Evolutionary conservation across 1,284 basidiomycete genomes (phyloP).

Genomic region (Apiotrichum sp.): DNA sequence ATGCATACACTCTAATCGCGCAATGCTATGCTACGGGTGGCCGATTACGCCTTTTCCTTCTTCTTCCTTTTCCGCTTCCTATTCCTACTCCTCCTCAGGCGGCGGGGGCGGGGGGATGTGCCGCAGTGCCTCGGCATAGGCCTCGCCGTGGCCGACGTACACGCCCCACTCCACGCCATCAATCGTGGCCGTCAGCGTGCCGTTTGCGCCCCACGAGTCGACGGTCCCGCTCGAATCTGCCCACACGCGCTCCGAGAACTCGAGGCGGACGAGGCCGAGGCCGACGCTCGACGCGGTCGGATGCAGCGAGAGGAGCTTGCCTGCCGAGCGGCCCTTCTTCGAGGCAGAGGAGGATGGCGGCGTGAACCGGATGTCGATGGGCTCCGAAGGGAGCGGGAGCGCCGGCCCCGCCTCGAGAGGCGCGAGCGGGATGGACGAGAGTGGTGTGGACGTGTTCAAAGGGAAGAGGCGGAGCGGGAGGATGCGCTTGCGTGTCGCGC

Average conservation of each 20-base stretch:
- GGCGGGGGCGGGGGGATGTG: slow-evolving; percentile 11
- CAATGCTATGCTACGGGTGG: no score
- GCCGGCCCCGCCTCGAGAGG: neutral
- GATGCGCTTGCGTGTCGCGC: slow-evolving; percentile 83
- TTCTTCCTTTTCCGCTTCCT: neutral
- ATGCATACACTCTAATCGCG: no score
- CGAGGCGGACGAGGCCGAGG: slow-evolving; percentile 42
- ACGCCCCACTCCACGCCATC: slow-evolving; percentile 28
- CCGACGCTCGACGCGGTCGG: slow-evolving; percentile 25
- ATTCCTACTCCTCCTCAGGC: slow-evolving; percentile 5
- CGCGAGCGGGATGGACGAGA: slow-evolving; percentile 5
- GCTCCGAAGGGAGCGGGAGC: neutral
- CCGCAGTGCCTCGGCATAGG: slow-evolving; percentile 24
- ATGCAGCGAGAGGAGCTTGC: slow-evolving; percentile 37
- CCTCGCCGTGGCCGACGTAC: slow-evolving; percentile 36
- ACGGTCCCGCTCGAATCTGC: slow-evolving; percentile 4
- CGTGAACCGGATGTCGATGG: slow-evolving; percentile 33
- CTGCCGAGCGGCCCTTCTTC: slow-evolving; percentile 38
- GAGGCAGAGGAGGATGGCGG: slow-evolving; percentile 27
- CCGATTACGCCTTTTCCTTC: no score
- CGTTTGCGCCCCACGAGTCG: slow-evolving; percentile 18
- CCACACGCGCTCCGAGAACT: slow-evolving; percentile 41
- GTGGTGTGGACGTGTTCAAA: slow-evolving; percentile 6
- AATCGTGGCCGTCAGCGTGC: slow-evolving; percentile 24
- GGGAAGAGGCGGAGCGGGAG: slow-evolving; percentile 58